These are phyloP conservation scores for Neurospora pannonica DNA, from an alignment of 495 filamentous ascomycete species.

Conservation along the genomic window DNA sequence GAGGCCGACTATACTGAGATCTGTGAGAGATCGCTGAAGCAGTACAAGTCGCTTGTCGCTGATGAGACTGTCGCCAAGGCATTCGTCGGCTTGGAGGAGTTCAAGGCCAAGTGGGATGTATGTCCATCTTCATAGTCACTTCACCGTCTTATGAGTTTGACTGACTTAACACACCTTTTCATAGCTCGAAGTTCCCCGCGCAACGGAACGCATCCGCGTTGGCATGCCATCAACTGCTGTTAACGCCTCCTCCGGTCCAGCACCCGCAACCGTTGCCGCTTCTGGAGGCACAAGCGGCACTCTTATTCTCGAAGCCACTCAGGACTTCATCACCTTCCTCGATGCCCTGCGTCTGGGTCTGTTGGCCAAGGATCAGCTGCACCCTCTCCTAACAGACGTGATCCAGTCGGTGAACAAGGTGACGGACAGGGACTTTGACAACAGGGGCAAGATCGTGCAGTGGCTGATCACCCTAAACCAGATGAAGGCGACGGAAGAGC, in stretches of 20 bases:
- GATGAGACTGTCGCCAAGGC: constrained; percentile 75
- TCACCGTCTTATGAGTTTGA: background rate
- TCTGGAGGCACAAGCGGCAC: constrained; percentile 55
- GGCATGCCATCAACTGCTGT: constrained; percentile 64
- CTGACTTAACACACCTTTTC: background rate
- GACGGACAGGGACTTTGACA: constrained; percentile 85
- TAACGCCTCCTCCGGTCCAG: constrained; percentile 39
- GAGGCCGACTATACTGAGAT: constrained; percentile 92
- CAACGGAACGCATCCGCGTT: constrained; percentile 83
- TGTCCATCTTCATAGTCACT: constrained; percentile 16
- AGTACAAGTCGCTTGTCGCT: constrained; percentile 88
- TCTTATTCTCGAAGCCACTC: constrained; percentile 76
- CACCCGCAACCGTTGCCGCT: constrained; percentile 35
- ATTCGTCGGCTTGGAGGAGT: constrained; percentile 85
- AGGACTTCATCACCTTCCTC: constrained; percentile 97
- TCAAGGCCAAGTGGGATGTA: constrained; percentile 88
- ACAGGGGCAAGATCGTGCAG: constrained; percentile 90
- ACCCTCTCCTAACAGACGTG: constrained; percentile 85
- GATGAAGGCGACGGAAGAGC: constrained; percentile 89
- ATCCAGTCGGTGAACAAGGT: constrained; percentile 97
- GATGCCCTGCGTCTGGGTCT: constrained; percentile 86
- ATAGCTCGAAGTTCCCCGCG: constrained; percentile 88
- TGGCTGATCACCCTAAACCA: constrained; percentile 97
- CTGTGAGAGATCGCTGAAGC: constrained; percentile 84
- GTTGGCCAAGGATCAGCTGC: constrained; percentile 87